phyloP scores from a whole-genome alignment of 169 alveolate genomes.

The Eimeria necatrix region DNA sequence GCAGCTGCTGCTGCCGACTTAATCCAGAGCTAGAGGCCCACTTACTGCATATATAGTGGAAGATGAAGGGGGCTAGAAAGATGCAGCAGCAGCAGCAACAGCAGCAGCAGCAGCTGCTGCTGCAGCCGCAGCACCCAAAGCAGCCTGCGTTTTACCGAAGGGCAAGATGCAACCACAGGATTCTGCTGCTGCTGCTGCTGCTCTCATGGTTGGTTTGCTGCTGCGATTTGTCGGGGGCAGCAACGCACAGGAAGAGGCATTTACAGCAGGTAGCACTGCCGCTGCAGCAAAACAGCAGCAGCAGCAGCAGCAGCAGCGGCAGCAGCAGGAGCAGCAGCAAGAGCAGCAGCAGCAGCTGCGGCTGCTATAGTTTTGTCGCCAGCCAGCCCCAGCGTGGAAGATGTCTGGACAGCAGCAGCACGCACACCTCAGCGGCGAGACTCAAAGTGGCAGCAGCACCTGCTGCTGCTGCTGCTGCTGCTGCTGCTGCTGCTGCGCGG shows the following conservation, averaged over 20 bases:
- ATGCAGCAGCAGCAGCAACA: background rate
- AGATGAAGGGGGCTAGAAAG: background rate
- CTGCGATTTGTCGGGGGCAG: background rate
- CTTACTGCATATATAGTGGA: background rate
- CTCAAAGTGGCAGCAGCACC: background rate
- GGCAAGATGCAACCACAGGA: background rate
- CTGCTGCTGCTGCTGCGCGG: background rate
- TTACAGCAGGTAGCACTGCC: background rate
- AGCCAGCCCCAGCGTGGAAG: background rate
- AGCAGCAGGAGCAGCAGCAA: constrained; percentile 20
- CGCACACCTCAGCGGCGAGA: background rate
- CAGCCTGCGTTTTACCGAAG: too few species aligned
- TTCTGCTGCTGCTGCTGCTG: constrained; percentile 1
- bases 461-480: constrained; percentile 22
- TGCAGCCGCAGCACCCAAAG: background rate
- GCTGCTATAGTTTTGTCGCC: background rate
- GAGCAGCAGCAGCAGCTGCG: constrained; percentile 17
- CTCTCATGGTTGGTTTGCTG: background rate
- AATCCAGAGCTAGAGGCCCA: background rate
- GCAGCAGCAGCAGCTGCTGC: constrained; percentile 24
- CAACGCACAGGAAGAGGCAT: background rate
- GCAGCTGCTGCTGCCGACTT: background rate
- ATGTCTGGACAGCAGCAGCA: background rate
- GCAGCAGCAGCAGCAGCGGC: constrained; percentile 25
- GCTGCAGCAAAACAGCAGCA: background rate